Conservation (phyloP, 1,284 basidiomycete genomes). For the Kalmanozyma brasiliensis region DNA sequence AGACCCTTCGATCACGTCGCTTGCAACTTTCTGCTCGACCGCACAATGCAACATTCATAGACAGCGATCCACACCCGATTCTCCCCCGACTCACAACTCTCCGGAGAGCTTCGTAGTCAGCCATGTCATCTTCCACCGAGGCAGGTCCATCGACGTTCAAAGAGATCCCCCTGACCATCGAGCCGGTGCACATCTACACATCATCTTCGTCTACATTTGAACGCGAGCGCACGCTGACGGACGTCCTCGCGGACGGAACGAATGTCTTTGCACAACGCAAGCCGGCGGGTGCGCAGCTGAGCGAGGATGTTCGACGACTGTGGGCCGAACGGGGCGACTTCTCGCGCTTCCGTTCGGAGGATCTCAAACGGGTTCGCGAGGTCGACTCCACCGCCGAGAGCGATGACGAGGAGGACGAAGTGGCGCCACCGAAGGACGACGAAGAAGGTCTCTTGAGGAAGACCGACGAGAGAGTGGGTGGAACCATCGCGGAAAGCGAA, state of each 20-base stretch:
- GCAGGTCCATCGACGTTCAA: constrained; percentile 12
- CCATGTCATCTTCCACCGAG: constrained; percentile 6
- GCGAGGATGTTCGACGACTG: constrained; percentile 39
- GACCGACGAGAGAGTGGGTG: constrained; percentile 17
- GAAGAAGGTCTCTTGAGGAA: constrained; percentile 8
- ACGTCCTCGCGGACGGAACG: constrained; percentile 23
- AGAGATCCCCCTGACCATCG: constrained; percentile 22
- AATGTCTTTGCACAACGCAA: constrained; percentile 22
- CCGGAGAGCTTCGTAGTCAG: no score
- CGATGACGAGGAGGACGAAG: constrained; percentile 6
- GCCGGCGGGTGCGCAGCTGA: constrained; percentile 13
- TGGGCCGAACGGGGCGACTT: constrained; percentile 63
- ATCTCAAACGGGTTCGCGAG: constrained; percentile 10
- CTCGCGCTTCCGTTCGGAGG: constrained; percentile 25
- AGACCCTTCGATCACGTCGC: no score
- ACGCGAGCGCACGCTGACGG: constrained; percentile 25
- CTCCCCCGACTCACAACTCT: neutral
- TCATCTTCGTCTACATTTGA: constrained; percentile 18
- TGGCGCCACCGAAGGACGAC: neutral
- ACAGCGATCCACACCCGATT: neutral
- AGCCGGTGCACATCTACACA: constrained; percentile 42
- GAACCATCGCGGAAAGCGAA: constrained; percentile 53
- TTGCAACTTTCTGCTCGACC: neutral
- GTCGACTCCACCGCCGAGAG: constrained; percentile 12
- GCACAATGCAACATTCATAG: neutral